These are phyloP conservation scores for Ophiocordyceps camponoti-floridani DNA, from an alignment of 2,329 filamentous ascomycete genomes.

Conservation along the genomic window DNA sequence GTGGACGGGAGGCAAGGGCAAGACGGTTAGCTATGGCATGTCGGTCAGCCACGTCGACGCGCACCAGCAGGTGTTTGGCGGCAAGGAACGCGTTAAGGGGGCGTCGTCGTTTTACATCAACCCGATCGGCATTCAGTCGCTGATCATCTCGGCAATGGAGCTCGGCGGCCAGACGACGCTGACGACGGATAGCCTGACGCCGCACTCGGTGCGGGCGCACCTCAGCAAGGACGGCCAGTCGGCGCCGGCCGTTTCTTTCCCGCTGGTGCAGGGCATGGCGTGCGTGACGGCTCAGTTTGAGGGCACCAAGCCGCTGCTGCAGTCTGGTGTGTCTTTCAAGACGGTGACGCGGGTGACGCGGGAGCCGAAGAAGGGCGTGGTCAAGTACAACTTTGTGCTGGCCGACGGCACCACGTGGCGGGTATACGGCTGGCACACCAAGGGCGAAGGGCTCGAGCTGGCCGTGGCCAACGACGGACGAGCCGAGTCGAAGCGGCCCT, in stretches of 20 bases:
- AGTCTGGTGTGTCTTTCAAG: constrained; percentile 58
- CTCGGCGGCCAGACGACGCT: constrained; percentile 42
- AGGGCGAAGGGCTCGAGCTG: constrained; percentile 46
- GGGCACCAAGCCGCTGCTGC: constrained; percentile 51
- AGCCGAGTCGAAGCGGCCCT: constrained; percentile 46
- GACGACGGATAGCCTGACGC: constrained; percentile 33
- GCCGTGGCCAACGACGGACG: constrained; percentile 46
- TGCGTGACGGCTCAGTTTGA: constrained; percentile 68
- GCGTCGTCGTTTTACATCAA: constrained; percentile 61
- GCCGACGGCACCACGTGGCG: constrained; percentile 64
- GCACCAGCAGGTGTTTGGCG: constrained; percentile 44
- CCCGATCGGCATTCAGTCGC: constrained; percentile 63
- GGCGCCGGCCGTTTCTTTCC: constrained; percentile 51
- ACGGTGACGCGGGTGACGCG: constrained; percentile 39
- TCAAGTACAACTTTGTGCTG: constrained; percentile 59
- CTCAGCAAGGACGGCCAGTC: constrained; percentile 36
- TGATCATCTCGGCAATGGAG: constrained; percentile 65
- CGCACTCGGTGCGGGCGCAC: constrained; percentile 47
- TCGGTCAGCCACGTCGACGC: constrained; percentile 56
- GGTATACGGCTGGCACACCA: constrained; percentile 51
- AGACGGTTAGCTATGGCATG: constrained; percentile 57
- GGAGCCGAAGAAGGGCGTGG: constrained; percentile 44
- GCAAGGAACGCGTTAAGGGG: constrained; percentile 33
- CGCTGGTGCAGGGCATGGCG: constrained; percentile 76
- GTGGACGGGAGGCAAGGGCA: constrained; percentile 47